Conservation (phyloP, 108 stramenopile genomes). For the Asterionellopsis glacialis region DNA sequence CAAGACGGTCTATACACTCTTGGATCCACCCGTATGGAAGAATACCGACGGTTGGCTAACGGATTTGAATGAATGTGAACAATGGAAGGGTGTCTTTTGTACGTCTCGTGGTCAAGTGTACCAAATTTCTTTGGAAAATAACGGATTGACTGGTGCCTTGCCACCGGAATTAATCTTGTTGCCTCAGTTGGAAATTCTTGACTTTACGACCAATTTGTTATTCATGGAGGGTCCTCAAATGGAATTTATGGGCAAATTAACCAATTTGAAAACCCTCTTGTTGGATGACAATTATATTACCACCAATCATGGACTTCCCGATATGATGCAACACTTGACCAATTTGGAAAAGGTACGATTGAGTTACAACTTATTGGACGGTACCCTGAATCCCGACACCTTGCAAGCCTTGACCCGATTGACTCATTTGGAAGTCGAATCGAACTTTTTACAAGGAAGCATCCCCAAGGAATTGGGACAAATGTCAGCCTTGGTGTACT, state of each 20-base stretch:
- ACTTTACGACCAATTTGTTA: conserved; percentile 34
- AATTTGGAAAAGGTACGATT: conserved; percentile 32
- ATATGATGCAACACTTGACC: conserved; percentile 11
- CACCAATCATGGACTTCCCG: conserved; percentile 30
- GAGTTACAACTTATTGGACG: conserved; percentile 43
- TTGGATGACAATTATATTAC: conserved; percentile 59
- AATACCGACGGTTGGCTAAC: conserved; percentile 31
- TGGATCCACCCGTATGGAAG: conserved; percentile 27
- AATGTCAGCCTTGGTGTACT: conserved; percentile 33
- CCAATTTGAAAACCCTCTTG: conserved; percentile 26
- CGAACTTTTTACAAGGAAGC: conserved; percentile 37
- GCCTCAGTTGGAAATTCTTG: conserved; percentile 17
- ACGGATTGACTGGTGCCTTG: conserved; percentile 33
- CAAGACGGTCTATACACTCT: conserved; percentile 5
- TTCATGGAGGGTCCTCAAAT: conserved; percentile 20
- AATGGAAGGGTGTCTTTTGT: conserved; percentile 46
- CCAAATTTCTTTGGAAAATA: conserved; percentile 26
- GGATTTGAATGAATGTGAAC: conserved; percentile 19
- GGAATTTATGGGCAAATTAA: conserved; percentile 23
- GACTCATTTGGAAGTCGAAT: conserved; percentile 51
- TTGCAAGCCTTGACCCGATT: conserved; percentile 26
- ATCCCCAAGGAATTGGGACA: conserved; percentile 27
- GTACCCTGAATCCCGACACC: conserved; percentile 17
- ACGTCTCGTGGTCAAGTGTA: conserved; percentile 4
- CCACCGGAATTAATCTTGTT: conserved; percentile 35